phyloP scores from a whole-genome alignment of 495 filamentous ascomycete species.

The Pseudomonodictys pantanalensis region DNA sequence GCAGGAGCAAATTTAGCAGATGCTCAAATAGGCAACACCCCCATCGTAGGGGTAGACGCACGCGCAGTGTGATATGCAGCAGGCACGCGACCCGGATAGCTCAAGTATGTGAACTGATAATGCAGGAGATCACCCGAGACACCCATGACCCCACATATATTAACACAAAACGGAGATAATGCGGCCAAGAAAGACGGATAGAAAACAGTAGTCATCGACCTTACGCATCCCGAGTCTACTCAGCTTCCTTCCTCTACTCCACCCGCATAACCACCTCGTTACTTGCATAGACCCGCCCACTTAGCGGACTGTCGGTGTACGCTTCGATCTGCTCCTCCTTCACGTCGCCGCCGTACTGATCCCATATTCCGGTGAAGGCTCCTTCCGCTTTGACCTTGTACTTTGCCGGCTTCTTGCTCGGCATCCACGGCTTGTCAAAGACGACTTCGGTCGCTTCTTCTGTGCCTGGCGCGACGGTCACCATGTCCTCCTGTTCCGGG shows the following conservation, averaged over 20 bases:
- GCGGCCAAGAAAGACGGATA: no score
- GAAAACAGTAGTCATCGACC: no score
- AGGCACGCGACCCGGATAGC: no score
- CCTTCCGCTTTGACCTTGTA: slow-evolving; percentile 24
- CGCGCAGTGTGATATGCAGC: no score
- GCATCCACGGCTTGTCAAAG: slow-evolving; percentile 29
- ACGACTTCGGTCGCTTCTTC: slow-evolving; percentile 23
- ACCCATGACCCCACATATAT: no score
- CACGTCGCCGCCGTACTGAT: slow-evolving; percentile 16
- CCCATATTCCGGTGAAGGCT: slow-evolving; percentile 22
- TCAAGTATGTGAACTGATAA: no score
- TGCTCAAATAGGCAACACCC: no score
- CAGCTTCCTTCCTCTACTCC: slow-evolving; percentile 31
- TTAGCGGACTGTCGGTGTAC: background rate
- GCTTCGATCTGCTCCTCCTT: slow-evolving; percentile 16
- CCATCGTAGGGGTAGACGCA: no score
- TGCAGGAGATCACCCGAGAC: no score
- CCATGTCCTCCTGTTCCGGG: slow-evolving; percentile 16
- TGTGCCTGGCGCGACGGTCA: slow-evolving; percentile 17
- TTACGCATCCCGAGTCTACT: no score
- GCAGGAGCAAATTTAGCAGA: no score
- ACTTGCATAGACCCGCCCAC: slow-evolving; percentile 5
- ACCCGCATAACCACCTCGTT: slow-evolving; percentile 15
- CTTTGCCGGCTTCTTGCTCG: slow-evolving; percentile 2
- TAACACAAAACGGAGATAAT: no score